Conservation (phyloP, 805 yeast species). For the Sporopachydermia lactativora region DNA sequence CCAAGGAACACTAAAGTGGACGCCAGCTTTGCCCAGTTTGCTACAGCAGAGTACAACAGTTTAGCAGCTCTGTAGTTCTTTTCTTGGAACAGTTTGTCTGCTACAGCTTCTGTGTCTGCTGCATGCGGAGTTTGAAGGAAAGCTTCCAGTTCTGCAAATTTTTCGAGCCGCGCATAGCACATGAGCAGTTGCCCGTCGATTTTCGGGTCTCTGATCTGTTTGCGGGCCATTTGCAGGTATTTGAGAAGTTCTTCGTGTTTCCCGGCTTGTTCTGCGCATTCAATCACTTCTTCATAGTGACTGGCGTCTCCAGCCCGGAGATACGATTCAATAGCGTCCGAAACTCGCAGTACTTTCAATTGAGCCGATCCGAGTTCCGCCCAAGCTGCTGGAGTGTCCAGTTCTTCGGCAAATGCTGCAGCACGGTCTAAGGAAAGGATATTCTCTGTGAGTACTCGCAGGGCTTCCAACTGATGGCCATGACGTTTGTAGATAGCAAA, state of each 20-base stretch:
- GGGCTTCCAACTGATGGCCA: constrained; percentile 62
- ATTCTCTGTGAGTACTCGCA: constrained; percentile 85
- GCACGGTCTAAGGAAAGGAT: constrained; percentile 92
- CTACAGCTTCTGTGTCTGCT: constrained; percentile 84
- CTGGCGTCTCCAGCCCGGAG: constrained; percentile 85
- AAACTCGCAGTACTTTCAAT: constrained; percentile 80
- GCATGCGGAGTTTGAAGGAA: constrained; percentile 79
- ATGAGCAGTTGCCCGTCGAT: constrained; percentile 87
- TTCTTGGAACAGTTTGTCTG: constrained; percentile 75
- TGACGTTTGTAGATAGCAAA: constrained; percentile 82
- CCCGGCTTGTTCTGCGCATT: constrained; percentile 90
- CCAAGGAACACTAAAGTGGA: constrained; percentile 87
- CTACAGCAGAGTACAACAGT: constrained; percentile 67
- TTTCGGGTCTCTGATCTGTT: constrained; percentile 76
- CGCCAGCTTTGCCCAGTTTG: constrained; percentile 92
- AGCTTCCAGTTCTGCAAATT: constrained; percentile 67
- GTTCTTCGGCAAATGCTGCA: constrained; percentile 80
- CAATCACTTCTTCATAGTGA: constrained; percentile 83
- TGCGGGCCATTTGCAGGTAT: constrained; percentile 84
- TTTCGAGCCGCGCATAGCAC: constrained; percentile 70
- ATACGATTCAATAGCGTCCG: constrained; percentile 86
- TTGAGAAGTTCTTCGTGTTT: constrained; percentile 87
- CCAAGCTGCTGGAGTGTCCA: constrained; percentile 82
- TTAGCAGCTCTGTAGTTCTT: constrained; percentile 89
- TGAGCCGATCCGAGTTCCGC: constrained; percentile 93